Conservation (phyloP, 306 rosid genomes). For the Sicyos edulis region DNA sequence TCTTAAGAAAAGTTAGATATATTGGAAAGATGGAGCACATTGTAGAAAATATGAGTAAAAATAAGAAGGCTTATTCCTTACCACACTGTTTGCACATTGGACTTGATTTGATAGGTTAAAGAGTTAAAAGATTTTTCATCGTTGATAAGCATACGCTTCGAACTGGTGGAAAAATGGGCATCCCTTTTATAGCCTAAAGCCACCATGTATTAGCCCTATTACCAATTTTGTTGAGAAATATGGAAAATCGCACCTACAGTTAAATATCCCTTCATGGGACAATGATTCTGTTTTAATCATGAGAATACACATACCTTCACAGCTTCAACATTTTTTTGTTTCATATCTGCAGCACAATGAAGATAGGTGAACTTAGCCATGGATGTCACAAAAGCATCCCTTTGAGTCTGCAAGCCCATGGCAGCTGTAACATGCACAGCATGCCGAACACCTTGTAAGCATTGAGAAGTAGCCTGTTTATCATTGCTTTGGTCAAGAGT, state of each 20-base stretch:
- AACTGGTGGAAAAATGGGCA: background rate
- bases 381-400: constrained; percentile 97
- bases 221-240: constrained; percentile 1
- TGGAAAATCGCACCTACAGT: background rate
- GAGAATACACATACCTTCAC: constrained; percentile 64
- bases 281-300: background rate
- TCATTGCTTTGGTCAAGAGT: constrained; percentile 98
- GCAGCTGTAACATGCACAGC: constrained; percentile 93
- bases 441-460: constrained; percentile 82
- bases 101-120: background rate
- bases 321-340: constrained; percentile 97
- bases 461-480: constrained; percentile 79
- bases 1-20: no score
- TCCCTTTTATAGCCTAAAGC: constrained; percentile 6
- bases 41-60: no score
- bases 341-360: constrained; percentile 98
- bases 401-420: constrained; percentile 97
- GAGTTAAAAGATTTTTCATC: background rate
- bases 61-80: constrained; percentile 11
- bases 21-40: no score
- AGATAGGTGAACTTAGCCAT: constrained; percentile 95
- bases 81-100: background rate
- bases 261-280: background rate
- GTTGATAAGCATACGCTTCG: background rate
- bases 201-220: background rate